These are phyloP conservation scores for Lactarius evosmus DNA, from an alignment of 768 basidiomycete species.

Conservation along the genomic window DNA sequence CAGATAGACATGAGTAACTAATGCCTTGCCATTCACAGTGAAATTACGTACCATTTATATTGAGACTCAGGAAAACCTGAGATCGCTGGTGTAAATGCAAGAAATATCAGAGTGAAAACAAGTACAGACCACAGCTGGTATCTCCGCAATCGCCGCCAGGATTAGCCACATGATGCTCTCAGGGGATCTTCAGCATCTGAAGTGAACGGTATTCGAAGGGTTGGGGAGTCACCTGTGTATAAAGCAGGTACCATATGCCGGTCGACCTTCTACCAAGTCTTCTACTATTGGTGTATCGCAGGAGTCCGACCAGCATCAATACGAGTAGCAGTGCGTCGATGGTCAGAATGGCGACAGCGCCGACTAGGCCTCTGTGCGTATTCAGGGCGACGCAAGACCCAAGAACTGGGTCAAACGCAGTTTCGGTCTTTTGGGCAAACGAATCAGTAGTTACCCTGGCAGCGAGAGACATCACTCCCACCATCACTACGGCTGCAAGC, in stretches of 20 bases:
- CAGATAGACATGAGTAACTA: neutral
- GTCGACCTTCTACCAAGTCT: no score
- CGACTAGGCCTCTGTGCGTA: neutral
- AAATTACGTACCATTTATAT: slow-evolving; percentile 12
- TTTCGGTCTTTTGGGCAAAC: neutral
- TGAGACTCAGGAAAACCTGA: slow-evolving; percentile 9
- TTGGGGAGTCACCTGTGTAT: no score
- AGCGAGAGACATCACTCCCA: no score
- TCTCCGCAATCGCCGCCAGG: neutral
- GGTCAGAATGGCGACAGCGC: neutral
- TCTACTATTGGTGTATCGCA: no score
- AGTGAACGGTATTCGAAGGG: no score
- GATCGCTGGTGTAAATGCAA: neutral
- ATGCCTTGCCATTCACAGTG: neutral
- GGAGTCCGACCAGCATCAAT: no score
- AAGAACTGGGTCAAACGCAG: neutral
- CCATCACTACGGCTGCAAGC: no score
- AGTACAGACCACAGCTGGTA: neutral
- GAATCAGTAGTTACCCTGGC: no score
- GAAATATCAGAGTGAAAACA: neutral
- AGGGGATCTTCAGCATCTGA: neutral
- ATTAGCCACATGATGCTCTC: neutral
- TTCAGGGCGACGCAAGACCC: neutral
- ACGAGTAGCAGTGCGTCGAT: no score
- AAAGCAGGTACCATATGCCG: no score